These are phyloP conservation scores for Zygosaccharomyces siamensis DNA, from an alignment of 805 yeast genomes.

Conservation along the genomic window DNA sequence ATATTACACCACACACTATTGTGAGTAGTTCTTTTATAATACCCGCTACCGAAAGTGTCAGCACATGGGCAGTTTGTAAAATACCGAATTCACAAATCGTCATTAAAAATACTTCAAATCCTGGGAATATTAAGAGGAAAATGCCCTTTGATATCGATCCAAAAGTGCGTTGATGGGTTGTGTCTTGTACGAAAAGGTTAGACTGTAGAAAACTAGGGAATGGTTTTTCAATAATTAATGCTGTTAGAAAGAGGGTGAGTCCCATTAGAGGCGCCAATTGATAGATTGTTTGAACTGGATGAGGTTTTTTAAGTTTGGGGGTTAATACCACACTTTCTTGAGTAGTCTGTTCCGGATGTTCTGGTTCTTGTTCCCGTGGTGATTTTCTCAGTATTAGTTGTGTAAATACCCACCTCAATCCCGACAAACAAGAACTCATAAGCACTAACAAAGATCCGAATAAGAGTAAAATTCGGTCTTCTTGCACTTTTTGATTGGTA, in stretches of 20 bases:
- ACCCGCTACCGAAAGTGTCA: conserved; percentile 87
- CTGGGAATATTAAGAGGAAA: conserved; percentile 67
- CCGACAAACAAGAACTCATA: conserved; percentile 74
- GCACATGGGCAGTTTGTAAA: conserved; percentile 72
- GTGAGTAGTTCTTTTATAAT: conserved; percentile 89
- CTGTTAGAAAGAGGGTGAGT: conserved; percentile 52
- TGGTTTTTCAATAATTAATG: conserved; percentile 64
- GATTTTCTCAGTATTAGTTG: conserved; percentile 69
- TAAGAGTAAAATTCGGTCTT: conserved; percentile 19
- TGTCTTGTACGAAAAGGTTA: conserved; percentile 20
- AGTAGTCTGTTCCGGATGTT: neutral
- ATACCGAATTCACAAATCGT: conserved; percentile 83
- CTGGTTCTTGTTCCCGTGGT: conserved; percentile 35
- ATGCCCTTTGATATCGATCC: conserved; percentile 48
- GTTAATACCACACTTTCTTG: conserved; percentile 11
- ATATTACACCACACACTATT: conserved; percentile 56
- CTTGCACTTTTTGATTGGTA: conserved; percentile 15
- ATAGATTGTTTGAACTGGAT: conserved; percentile 80
- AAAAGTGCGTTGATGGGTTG: conserved; percentile 7
- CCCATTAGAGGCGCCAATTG: conserved; percentile 86
- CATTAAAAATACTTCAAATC: conserved; percentile 82
- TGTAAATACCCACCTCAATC: conserved; percentile 92
- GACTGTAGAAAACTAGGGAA: conserved; percentile 26
- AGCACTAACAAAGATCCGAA: conserved; percentile 74
- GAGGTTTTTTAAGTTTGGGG: conserved; percentile 34